Base-by-base conservation (phyloP, 169 alveolate species). In the Plasmodium coatneyi region DNA sequence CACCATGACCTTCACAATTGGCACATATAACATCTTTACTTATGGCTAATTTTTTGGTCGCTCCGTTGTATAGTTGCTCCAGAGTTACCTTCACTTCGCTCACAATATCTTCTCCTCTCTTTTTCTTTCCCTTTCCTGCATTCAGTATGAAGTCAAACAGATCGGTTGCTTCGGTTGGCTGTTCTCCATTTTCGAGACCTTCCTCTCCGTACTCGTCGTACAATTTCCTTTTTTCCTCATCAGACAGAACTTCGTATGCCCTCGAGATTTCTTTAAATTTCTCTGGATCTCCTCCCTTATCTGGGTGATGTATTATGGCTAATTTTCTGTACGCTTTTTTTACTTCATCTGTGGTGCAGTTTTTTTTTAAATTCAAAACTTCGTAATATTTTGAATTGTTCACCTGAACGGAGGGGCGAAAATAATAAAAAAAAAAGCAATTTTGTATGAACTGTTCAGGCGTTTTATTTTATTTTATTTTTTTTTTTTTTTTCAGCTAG, bases 231-330 rank as follows among this genome's bases (percentile, higher is more conserved):
- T 99, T 99, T 95, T 98, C 99, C 28, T 99, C 99, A 91, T 99
- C 99, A 22, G 99, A 94, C 74, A 99, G 96, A 30, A 98, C 98
- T 95, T 99, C 99, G 92, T 99, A 98, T 43, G 99, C 99, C 80
- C 98, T 96, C 52, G 99, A 96, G 71, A 99, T 95, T 93, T 98
- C 99, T 92, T 98, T 97, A 97, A 98, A 99, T 96, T 97, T 97
- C 95, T 98, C 99, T 7, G 99, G 99, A 95, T 98, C 99, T 49
- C 99, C 99, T 22, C 99, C 99, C 96, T 99, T 99, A 96, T 99
- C 99, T 22, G 99, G 99, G 95, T 99, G 99, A 96, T 97, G 99
- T 92, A 97, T 98, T 22, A 98, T 97, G 12, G 99, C 99, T 32
- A 98, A 96, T 94, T 98, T 98, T 60, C 99, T 95, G 97, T 97